Conservation (phyloP, 2,329 filamentous ascomycete species). For the Hansfordia pulvinata region DNA sequence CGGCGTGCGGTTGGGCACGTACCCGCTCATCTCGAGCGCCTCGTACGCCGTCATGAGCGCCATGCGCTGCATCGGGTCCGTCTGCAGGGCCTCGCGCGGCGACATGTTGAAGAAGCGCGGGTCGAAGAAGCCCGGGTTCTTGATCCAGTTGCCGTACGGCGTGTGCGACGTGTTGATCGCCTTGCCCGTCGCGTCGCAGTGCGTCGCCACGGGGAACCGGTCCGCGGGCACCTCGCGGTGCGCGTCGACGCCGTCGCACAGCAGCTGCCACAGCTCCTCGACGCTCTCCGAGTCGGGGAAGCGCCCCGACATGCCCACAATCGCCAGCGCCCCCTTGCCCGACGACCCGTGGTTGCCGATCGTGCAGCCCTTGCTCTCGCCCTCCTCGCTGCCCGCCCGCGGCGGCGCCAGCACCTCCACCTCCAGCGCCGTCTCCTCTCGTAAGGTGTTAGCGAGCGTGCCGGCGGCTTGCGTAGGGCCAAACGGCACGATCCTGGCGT, state of each 20-base stretch:
- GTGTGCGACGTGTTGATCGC: slow-evolving; percentile 65
- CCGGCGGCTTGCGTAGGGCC: slow-evolving; percentile 34
- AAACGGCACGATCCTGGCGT: slow-evolving; percentile 32
- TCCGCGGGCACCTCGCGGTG: slow-evolving; percentile 54
- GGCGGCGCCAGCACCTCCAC: slow-evolving; percentile 25
- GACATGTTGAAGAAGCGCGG: slow-evolving; percentile 85
- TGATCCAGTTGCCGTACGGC: slow-evolving; percentile 61
- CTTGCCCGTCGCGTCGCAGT: slow-evolving; percentile 60
- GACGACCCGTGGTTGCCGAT: slow-evolving; percentile 32
- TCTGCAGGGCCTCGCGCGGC: slow-evolving; percentile 65
- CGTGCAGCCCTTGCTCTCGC: slow-evolving; percentile 17
- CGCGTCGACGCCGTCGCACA: slow-evolving; percentile 63
- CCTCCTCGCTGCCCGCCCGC: slow-evolving; percentile 12
- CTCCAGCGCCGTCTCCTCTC: slow-evolving; percentile 25
- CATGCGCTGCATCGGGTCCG: slow-evolving; percentile 69
- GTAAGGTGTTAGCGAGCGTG: slow-evolving; percentile 28
- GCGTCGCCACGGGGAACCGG: slow-evolving; percentile 60
- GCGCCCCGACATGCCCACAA: slow-evolving; percentile 70
- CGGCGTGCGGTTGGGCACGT: slow-evolving; percentile 59
- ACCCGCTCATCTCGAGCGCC: slow-evolving; percentile 69
- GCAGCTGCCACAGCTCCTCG: slow-evolving; percentile 62
- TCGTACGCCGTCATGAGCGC: slow-evolving; percentile 68
- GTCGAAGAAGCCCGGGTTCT: slow-evolving; percentile 66
- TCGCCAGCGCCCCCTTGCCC: slow-evolving; percentile 59
- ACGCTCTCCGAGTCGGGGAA: slow-evolving; percentile 61